Evolutionary conservation across 106 monocot species (phyloP).

Genomic region (Apostasia shenzhenica): DNA sequence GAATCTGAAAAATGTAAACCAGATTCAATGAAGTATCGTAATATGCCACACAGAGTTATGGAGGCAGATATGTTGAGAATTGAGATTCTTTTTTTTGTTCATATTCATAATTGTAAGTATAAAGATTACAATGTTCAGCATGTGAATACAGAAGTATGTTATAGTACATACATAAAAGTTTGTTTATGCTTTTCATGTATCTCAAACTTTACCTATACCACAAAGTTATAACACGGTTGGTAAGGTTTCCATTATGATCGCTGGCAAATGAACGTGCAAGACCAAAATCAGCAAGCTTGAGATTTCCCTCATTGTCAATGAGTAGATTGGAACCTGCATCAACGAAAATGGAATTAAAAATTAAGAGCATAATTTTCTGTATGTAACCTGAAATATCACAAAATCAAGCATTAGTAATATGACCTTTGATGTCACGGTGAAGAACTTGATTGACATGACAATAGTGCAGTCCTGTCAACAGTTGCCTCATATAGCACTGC

Average conservation of each 20-base stretch:
- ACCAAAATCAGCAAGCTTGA: slow-evolving; percentile 99
- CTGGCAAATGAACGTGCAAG: slow-evolving; percentile 91
- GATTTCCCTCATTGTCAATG: slow-evolving; percentile 93
- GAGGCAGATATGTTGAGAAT: too few species aligned
- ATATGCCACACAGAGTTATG: too few species aligned
- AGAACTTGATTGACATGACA: slow-evolving; percentile 99
- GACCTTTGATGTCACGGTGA: slow-evolving; percentile 98
- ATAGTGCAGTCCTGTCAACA: slow-evolving; percentile 93
- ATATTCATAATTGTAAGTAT: too few species aligned
- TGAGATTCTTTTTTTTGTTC: too few species aligned
- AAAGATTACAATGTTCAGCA: too few species aligned
- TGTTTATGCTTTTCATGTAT: too few species aligned
- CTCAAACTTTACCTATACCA: slow-evolving; percentile 78
- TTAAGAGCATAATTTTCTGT: neutral
- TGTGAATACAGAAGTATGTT: too few species aligned
- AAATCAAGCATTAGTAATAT: neutral
- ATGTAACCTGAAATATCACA: neutral
- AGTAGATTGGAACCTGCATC: slow-evolving; percentile 84
- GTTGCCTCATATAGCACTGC: slow-evolving; percentile 96
- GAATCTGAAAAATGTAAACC: too few species aligned
- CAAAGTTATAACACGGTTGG: slow-evolving; percentile 94
- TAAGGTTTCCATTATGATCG: slow-evolving; percentile 85
- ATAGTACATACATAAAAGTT: too few species aligned
- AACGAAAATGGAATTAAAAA: neutral
- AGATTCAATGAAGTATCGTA: too few species aligned